Evolutionary conservation across 495 filamentous ascomycete species (phyloP).

Genomic region (Daldinia loculata): DNA sequence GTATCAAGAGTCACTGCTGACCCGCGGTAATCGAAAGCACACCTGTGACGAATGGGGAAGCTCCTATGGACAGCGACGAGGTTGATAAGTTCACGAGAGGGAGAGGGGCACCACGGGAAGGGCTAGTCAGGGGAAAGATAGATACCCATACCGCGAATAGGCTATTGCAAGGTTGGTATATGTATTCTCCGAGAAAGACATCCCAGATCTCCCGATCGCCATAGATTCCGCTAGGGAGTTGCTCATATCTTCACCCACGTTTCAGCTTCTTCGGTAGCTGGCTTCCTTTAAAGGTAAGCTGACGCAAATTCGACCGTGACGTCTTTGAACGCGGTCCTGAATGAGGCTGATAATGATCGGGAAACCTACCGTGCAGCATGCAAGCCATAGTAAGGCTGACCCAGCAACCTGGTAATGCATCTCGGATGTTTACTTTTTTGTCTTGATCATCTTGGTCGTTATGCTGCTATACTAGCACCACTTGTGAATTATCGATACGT

Average conservation of each 20-base stretch:
- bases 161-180: slow-evolving; percentile 27
- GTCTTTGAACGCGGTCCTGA: slow-evolving; percentile 7
- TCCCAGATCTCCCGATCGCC: slow-evolving; percentile 23
- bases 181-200: slow-evolving; percentile 19
- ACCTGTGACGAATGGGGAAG: slow-evolving; percentile 21
- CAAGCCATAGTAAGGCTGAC: slow-evolving; percentile 26
- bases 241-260: slow-evolving; percentile 7
- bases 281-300: slow-evolving; percentile 22
- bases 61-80: slow-evolving; percentile 12
- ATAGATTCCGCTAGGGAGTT: slow-evolving; percentile 1
- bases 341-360: slow-evolving; percentile 28
- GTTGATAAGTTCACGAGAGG: slow-evolving; percentile 28
- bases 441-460: background rate
- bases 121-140: slow-evolving; percentile 13
- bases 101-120: slow-evolving; percentile 6
- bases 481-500: background rate
- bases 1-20: slow-evolving; percentile 27
- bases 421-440: background rate
- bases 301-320: slow-evolving; percentile 11
- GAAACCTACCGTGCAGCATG: slow-evolving; percentile 14
- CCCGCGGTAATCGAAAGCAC: slow-evolving; percentile 21
- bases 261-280: slow-evolving; percentile 11
- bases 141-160: slow-evolving; percentile 20
- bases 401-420: slow-evolving; percentile 29
- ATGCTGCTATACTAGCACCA: background rate